Evolutionary conservation across 345 rosid species (phyloP), one percentile per base, ranked within the genome.

Genomic region (Leavenworthia alabamica): DNA sequence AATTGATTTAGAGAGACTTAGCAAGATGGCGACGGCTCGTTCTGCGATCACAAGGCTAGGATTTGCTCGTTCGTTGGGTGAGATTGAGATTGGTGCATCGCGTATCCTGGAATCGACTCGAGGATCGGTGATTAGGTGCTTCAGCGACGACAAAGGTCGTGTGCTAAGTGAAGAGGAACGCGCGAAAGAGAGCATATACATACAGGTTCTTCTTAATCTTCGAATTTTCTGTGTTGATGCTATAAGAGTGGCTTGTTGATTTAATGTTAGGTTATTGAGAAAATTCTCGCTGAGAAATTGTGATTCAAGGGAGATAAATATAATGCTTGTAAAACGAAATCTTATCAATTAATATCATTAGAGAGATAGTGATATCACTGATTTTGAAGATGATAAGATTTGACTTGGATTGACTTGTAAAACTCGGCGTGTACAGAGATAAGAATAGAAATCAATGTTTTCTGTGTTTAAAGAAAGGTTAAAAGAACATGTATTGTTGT

Each of bases 141-240:
- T 90, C 71, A 78, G 86, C 70, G 92, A 87, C 46, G 82, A 15
- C 48, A 79, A 57, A 72, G 95, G 95, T 26, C 83, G 86, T 23
- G n/a, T 90, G 51, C 79, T 90, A 28, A 80, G 90, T 65, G 95
- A 90, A 56, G 95, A 90, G 80, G 93, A 90, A 55, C 95, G 83
- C 45, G 95, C 93, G 26, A 79, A 77, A 5, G 97, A 90, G 79
- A 78, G 9, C 77, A 74, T 90, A 43, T 90, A 83, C 76, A 83
- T 87, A 47, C 79, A 87, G 95, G 95, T 83, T 43, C 8, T 27
- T 2, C 11, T 7, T 27, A 23, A 11, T 26, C n/a, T n/a, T n/a
- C n/a, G n/a, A n/a, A n/a, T n/a, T 37, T 3, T 44, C 7, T 14
- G 1, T 9, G n/a, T 35, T 39, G 28, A 23, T 64, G 17, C 24